Base-by-base conservation (phyloP, 2,329 filamentous ascomycete genomes). In the Botryotinia convoluta region DNA sequence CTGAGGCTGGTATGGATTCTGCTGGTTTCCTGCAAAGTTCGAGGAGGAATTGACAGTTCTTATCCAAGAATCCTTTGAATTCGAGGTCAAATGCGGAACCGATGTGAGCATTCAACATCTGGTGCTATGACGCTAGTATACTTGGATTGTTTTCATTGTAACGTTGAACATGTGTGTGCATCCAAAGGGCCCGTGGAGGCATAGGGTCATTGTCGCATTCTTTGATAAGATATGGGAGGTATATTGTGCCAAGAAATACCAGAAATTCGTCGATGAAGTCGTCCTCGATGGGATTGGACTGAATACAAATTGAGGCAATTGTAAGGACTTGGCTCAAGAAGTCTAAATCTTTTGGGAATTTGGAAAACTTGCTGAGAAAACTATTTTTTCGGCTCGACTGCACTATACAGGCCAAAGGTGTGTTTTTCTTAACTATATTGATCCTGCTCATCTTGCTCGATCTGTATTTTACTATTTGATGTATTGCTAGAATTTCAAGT, bases 121-220 rank as follows among this genome's bases (percentile, higher is more conserved):
- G 2, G 6, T 0, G 35, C 18, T 0, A 26, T 20, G 10, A 9
- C 9, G 1, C 3, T 60, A 9, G 4, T 60, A 6, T 22, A 10
- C 18, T 10, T 22, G 32, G 32, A 10, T 12, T 0, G 3, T 3
- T 12, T 12, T 0, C 45, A 6, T 3, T 7, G 12, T n/a, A 3
- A 14, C 2, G 0, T 1, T 7, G 51, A n/a, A 3, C 2, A 54
- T 18, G 4, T 29, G 0, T 22, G 1, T 26, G 32, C 8, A 14
- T 48, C 62, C 29, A 64, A 35, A 45, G 0, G 1, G 5, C 20
- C 5, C 0, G 20, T 51, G 45, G 63, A 14, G 44, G 6, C 22
- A 51, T 1, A 2, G 44, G 63, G 12, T 67, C 14, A 51, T 14
- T 4, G 4, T 51, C 32, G 4, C 63, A 3, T 51, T n/a, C 32